A percentile compares a stretch with the other conserved stretches of the same genome.
Evolutionary conservation across 2,329 filamentous ascomycete species (phyloP).

Genomic region (Beauveria australis): DNA sequence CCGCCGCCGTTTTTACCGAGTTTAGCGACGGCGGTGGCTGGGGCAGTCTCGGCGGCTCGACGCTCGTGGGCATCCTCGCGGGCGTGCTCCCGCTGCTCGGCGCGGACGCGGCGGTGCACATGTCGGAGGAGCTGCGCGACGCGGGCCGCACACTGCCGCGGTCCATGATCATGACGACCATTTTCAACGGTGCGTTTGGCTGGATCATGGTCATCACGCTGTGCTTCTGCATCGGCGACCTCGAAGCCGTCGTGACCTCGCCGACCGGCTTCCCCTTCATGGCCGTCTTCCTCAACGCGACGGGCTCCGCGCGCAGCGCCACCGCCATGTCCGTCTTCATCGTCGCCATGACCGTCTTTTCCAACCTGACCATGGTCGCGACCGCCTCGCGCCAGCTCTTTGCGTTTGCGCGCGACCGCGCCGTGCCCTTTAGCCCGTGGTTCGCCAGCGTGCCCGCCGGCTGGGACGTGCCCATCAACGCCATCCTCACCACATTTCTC

Average conservation of each 20-base stretch:
- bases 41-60: constrained; percentile 25
- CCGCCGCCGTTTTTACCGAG: constrained; percentile 20
- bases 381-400: constrained; percentile 23
- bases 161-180: constrained; percentile 24
- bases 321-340: constrained; percentile 21
- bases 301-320: constrained; percentile 14
- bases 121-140: constrained; percentile 29
- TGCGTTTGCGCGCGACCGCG: constrained; percentile 28
- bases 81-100: constrained; percentile 27
- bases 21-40: constrained; percentile 25
- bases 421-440: constrained; percentile 15
- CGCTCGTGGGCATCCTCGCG: constrained; percentile 30
- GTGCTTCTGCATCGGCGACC: constrained; percentile 26
- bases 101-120: constrained; percentile 23
- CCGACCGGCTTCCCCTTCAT: constrained; percentile 22
- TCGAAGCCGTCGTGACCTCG: constrained; percentile 12
- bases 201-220: constrained; percentile 28
- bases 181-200: constrained; percentile 25
- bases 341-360: constrained; percentile 18
- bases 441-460: constrained; percentile 12
- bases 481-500: constrained; percentile 27
- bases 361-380: constrained; percentile 21
- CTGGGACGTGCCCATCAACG: constrained; percentile 13
- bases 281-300: constrained; percentile 21
- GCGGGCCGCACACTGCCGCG: constrained; percentile 23